phyloP scores from a whole-genome alignment of 805 yeast genomes.

The Saccharomycopsis oosterbeekiorum region DNA sequence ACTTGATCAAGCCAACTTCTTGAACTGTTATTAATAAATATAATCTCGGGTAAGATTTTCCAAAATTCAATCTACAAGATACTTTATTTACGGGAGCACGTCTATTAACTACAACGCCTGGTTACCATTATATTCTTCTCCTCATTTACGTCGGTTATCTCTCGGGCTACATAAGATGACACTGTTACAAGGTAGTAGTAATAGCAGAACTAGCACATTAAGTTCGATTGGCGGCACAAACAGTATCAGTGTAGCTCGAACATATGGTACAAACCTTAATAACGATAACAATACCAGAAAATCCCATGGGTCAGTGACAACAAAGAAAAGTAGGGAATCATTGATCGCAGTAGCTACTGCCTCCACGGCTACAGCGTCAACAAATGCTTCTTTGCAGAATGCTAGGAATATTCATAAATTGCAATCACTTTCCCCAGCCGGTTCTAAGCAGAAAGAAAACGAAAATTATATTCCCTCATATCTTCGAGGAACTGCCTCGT shows the following conservation, averaged over 20 bases:
- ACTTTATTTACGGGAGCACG: too few species aligned
- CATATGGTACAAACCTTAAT: neutral
- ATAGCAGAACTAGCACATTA: neutral
- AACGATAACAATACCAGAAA: neutral
- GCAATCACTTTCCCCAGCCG: neutral
- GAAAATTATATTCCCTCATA: constrained; percentile 13
- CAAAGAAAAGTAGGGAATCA: neutral
- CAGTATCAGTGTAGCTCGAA: neutral
- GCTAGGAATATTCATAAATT: neutral
- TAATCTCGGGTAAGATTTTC: too few species aligned
- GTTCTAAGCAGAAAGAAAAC: neutral
- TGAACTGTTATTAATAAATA: too few species aligned
- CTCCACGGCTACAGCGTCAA: neutral
- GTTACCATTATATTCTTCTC: too few species aligned
- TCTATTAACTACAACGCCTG: too few species aligned
- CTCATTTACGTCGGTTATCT: too few species aligned
- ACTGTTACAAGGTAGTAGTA: neutral
- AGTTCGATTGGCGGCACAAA: neutral
- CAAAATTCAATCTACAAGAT: too few species aligned
- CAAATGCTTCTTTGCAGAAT: neutral
- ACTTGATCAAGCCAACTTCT: neutral
- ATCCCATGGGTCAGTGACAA: neutral
- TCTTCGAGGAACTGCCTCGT: constrained; percentile 14
- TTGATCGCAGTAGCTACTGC: neutral
- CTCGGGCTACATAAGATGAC: neutral